Percentiles rank a stretch among this genome's conserved stretches.
These are phyloP conservation scores for Teratosphaeria destructans DNA, from an alignment of 2,329 filamentous ascomycete genomes.

Conservation along the genomic window DNA sequence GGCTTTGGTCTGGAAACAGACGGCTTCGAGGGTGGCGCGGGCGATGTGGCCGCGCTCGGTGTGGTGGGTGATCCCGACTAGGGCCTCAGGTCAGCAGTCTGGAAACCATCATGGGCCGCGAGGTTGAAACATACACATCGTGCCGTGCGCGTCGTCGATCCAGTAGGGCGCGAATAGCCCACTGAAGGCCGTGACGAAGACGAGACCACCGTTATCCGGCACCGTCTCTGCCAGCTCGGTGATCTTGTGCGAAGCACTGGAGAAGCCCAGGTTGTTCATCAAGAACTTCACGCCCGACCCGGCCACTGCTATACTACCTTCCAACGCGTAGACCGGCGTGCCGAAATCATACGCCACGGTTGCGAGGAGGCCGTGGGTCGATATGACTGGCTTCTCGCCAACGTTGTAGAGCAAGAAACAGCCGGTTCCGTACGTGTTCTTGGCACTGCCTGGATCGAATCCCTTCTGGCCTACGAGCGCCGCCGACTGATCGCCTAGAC, in stretches of 20 bases:
- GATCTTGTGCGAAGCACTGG: constrained; percentile 53
- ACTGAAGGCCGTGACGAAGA: constrained; percentile 82
- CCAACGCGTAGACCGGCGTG: constrained; percentile 62
- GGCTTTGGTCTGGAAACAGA: constrained; percentile 85
- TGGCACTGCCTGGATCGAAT: constrained; percentile 70
- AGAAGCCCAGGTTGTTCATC: constrained; percentile 54
- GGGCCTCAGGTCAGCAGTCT: not conserved
- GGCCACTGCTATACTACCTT: constrained; percentile 70
- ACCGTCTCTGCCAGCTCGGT: constrained; percentile 54
- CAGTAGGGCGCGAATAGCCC: constrained; percentile 88
- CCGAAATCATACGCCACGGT: constrained; percentile 81
- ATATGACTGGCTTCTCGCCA: constrained; percentile 74
- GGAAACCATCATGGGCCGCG: not conserved
- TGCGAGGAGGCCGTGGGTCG: constrained; percentile 69
- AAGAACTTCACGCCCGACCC: constrained; percentile 55
- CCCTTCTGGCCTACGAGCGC: constrained; percentile 64
- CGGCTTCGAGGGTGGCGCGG: constrained; percentile 79
- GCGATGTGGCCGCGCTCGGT: constrained; percentile 80
- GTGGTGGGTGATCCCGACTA: constrained; percentile 43
- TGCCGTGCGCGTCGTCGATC: constrained; percentile 87
- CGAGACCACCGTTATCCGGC: constrained; percentile 68
- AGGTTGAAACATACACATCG: constrained; percentile 51
- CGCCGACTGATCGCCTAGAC: constrained; percentile 76
- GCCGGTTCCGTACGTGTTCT: constrained; percentile 86
- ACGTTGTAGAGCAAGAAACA: constrained; percentile 88